Evolutionary conservation across 2,329 filamentous ascomycete species (phyloP), one percentile per base, ranked within the genome.

Genomic region (Talaromyces sp.): DNA sequence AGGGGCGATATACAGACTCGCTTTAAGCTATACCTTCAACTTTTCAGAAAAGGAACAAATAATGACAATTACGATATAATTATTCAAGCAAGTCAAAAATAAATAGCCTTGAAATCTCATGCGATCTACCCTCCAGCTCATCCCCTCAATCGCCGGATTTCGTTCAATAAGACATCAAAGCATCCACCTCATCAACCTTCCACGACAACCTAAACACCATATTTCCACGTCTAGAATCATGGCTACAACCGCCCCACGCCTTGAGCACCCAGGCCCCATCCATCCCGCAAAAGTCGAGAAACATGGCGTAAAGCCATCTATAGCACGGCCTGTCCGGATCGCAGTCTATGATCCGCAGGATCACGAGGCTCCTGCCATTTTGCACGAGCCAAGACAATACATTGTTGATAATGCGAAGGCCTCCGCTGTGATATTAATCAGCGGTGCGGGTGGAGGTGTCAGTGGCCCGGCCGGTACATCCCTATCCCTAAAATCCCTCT

Each of bases 391-490:
- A 19, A 19, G 65, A 43, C 54, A 54, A 27, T 68, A 68, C 49
- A 67, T 58, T n/a, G 63, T 34, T 45, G 40, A 62, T 10, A 22
- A 58, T 43, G 66, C 61, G 11, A 67, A 66, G 38, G 45, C 38
- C 1, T 36, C 73, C 1, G 75, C 73, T 1, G 74, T 72, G 0
- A 70, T 77, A 25, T 65, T 77, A 8, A 69, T 76, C 29, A 75
- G 73, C 25, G 74, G 75, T 38, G 75, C 77, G 19, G 75, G 77
- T 1, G 76, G 78, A 51, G 76, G 76, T n/a, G 73, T 79, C 13
- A 75, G 72, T n/a, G 79, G 78, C 1, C 79, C 80, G 2, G 75
- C 72, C 5, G 76, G 74, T 67, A 78, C 77, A 29, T 51, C 6
- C 13, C 11, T 17, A 51, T 29, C 22, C 47, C 22, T 8, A 10